Conservation (phyloP, 2,329 filamentous ascomycete genomes). For the Endoconidiophora polonica region DNA sequence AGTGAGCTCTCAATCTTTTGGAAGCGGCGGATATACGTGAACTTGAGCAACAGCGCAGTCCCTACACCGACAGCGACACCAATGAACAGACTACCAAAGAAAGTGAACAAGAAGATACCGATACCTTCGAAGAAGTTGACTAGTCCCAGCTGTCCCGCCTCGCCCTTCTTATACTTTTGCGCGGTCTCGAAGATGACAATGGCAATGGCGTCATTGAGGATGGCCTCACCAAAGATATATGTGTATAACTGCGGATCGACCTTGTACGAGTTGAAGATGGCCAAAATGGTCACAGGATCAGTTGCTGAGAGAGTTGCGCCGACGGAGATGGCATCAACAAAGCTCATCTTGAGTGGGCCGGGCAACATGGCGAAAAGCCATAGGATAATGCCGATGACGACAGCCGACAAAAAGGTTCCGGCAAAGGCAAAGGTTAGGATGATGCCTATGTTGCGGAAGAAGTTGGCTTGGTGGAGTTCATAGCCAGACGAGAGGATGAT, state of each 20-base stretch:
- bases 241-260: constrained; percentile 98
- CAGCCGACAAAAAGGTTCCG: constrained; percentile 88
- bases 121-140: constrained; percentile 79
- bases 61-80: constrained; percentile 73
- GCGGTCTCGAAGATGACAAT: constrained; percentile 98
- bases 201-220: constrained; percentile 93
- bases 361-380: constrained; percentile 81
- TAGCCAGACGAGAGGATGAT: constrained; percentile 97
- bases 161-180: constrained; percentile 71
- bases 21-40: constrained; percentile 80
- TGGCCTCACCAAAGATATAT: constrained; percentile 95
- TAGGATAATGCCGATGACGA: constrained; percentile 80
- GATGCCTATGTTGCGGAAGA: constrained; percentile 94
- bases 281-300: constrained; percentile 91
- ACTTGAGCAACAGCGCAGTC: constrained; percentile 80
- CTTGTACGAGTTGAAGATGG: constrained; percentile 99
- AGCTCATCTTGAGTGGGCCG: constrained; percentile 67
- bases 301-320: constrained; percentile 93
- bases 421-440: constrained; percentile 96
- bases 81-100: constrained; percentile 85
- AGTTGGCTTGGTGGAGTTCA: constrained; percentile 95
- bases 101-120: constrained; percentile 86
- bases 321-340: constrained; percentile 91
- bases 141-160: constrained; percentile 54
- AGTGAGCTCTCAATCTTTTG: constrained; percentile 95